phyloP scores from a whole-genome alignment of 2,329 filamentous ascomycete genomes.

The Cladobotryum mycophilum region DNA sequence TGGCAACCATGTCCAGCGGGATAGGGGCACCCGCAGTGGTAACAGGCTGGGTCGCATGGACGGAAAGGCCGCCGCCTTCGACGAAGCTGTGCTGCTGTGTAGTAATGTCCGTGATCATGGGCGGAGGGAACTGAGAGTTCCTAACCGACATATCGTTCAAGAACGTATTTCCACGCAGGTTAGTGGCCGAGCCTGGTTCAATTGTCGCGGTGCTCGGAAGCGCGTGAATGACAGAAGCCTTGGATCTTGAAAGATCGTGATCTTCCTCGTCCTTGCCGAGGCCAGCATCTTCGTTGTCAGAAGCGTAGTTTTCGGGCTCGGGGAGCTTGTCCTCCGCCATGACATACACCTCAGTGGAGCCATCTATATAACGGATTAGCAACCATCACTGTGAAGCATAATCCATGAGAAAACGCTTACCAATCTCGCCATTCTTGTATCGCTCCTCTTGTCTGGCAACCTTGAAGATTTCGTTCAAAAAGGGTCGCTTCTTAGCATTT shows the following conservation, averaged over 20 bases:
- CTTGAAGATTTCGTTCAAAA: slow-evolving; percentile 55
- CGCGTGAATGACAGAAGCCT: slow-evolving; percentile 26
- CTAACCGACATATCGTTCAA: slow-evolving; percentile 41
- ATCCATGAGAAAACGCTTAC: slow-evolving; percentile 30
- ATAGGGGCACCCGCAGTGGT: slow-evolving; percentile 32
- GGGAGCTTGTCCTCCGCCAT: slow-evolving; percentile 47
- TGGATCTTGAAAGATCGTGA: slow-evolving; percentile 31
- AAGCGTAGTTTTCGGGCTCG: slow-evolving; percentile 41
- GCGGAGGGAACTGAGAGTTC: slow-evolving; percentile 32
- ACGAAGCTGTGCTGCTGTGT: slow-evolving; percentile 37
- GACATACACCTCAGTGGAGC: slow-evolving; percentile 40
- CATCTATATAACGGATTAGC: slow-evolving; percentile 33
- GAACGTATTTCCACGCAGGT: slow-evolving; percentile 29
- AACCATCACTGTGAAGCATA: background rate
- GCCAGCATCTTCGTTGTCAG: slow-evolving; percentile 40
- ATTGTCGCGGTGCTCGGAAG: slow-evolving; percentile 30
- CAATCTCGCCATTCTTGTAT: slow-evolving; percentile 50
- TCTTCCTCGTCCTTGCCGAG: slow-evolving; percentile 40
- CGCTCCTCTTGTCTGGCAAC: slow-evolving; percentile 52
- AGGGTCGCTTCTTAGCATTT: slow-evolving; percentile 50
- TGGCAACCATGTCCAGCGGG: slow-evolving; percentile 40
- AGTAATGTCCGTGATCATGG: slow-evolving; percentile 38
- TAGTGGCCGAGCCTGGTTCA: slow-evolving; percentile 30
- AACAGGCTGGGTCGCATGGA: slow-evolving; percentile 24
- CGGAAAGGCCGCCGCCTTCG: slow-evolving; percentile 30